These are phyloP conservation scores for Turnera subulata DNA, from an alignment of 345 rosid genomes.

Conservation along the genomic window DNA sequence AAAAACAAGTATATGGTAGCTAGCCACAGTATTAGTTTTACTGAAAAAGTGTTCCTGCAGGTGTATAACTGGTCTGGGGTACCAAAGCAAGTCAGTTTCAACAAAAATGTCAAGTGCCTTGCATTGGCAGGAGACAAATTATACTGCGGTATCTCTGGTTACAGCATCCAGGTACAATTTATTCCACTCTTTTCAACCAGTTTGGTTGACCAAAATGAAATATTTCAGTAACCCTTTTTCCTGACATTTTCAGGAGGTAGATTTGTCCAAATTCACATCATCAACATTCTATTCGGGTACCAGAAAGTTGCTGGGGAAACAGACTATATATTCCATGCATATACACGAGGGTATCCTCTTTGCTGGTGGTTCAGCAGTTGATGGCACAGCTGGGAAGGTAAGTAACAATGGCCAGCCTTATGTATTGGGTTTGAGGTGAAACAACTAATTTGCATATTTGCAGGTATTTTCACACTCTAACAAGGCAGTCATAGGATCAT, in stretches of 20 bases:
- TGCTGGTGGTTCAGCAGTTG: slow-evolving; percentile 46
- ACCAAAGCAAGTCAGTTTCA: slow-evolving; percentile 50
- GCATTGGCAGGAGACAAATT: slow-evolving; percentile 46
- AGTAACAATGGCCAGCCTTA: background rate
- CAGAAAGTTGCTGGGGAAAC: slow-evolving; percentile 52
- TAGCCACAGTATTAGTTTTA: background rate
- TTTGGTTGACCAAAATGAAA: background rate
- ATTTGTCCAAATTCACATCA: slow-evolving; percentile 32
- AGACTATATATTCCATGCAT: slow-evolving; percentile 36
- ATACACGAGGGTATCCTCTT: slow-evolving; percentile 36
- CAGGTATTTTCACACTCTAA: slow-evolving; percentile 43
- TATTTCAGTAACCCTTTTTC: background rate
- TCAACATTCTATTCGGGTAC: slow-evolving; percentile 45
- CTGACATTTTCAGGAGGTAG: slow-evolving; percentile 39
- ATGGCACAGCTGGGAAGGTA: slow-evolving; percentile 60
- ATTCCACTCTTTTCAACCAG: background rate
- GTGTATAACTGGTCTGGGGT: slow-evolving; percentile 54
- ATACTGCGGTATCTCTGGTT: slow-evolving; percentile 57
- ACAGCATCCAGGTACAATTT: slow-evolving; percentile 46
- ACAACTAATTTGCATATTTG: background rate
- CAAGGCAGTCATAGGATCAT: slow-evolving; percentile 34
- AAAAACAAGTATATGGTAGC: background rate
- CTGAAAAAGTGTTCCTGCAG: slow-evolving; percentile 15
- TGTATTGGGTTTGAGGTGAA: no score
- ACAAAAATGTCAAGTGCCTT: slow-evolving; percentile 43